Evolutionary conservation across 768 basidiomycete species (phyloP).

Genomic region (Suillus discolor): DNA sequence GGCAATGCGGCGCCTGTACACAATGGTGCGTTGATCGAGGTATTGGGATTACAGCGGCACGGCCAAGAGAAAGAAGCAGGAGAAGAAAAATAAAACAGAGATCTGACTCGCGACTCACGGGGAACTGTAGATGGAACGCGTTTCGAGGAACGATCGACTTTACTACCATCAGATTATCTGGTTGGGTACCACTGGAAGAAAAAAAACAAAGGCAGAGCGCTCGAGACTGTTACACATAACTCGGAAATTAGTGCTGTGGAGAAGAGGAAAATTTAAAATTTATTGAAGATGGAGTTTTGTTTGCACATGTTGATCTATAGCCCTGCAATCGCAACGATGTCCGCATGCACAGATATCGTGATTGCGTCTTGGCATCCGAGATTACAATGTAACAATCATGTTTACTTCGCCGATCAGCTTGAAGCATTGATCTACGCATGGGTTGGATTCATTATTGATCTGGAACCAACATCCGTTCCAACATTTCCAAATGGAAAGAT

Average conservation of each 20-base stretch:
- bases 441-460: background rate
- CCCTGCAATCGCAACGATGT: too few species aligned
- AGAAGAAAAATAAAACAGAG: background rate
- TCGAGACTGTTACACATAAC: too few species aligned
- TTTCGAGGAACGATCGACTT: too few species aligned
- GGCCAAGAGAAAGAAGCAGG: background rate
- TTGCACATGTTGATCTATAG: too few species aligned
- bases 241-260: too few species aligned
- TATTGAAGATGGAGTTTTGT: too few species aligned
- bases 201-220: too few species aligned
- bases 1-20: slow-evolving; percentile 34
- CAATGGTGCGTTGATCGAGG: slow-evolving; percentile 25
- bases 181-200: too few species aligned
- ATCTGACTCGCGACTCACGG: background rate
- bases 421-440: background rate
- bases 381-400: background rate
- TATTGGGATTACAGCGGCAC: background rate
- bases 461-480: background rate
- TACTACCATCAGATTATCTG: too few species aligned
- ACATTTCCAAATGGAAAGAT: background rate
- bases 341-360: too few species aligned
- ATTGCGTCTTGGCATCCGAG: background rate
- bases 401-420: background rate
- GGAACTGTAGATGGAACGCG: background rate
- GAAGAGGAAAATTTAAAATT: too few species aligned